Conservation (phyloP, 2,329 filamentous ascomycete genomes). For the Colletotrichum coccodes region DNA sequence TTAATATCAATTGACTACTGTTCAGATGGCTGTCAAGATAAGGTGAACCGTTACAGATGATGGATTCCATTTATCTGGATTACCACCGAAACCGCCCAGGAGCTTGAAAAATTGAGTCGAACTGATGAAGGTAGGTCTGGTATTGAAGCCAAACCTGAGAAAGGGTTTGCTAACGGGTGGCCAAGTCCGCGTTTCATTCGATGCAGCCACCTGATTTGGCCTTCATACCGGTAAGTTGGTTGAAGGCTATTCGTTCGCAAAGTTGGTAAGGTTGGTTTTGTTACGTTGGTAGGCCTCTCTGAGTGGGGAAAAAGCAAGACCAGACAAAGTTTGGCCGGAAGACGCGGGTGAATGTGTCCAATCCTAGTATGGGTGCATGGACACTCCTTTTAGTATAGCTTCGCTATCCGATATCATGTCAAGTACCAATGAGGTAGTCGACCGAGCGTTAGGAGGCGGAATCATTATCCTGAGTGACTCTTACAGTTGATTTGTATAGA, state of each 20-base stretch:
- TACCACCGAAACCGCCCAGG: not conserved
- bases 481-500: not conserved
- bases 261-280: too few relatives aligned
- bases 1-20: not conserved
- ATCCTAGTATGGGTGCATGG: too few relatives aligned
- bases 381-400: too few relatives aligned
- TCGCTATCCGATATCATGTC: not conserved
- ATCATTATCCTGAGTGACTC: not conserved
- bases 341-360: too few relatives aligned
- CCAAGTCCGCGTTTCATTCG: not conserved
- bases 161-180: conserved; percentile 3
- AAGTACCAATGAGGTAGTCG: not conserved
- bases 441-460: not conserved
- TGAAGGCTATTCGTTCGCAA: too few relatives aligned
- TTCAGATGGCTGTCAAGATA: not conserved
- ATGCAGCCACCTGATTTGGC: not conserved
- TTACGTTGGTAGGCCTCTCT: too few relatives aligned
- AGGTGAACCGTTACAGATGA: not conserved
- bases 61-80: not conserved
- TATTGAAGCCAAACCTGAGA: not conserved
- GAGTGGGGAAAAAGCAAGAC: too few relatives aligned
- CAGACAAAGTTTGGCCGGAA: too few relatives aligned
- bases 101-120: not conserved
- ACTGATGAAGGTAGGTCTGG: not conserved
- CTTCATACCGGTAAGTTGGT: too few relatives aligned